phyloP scores from a whole-genome alignment of 179 eudicot genomes.

The Amaranthus tricolor region DNA sequence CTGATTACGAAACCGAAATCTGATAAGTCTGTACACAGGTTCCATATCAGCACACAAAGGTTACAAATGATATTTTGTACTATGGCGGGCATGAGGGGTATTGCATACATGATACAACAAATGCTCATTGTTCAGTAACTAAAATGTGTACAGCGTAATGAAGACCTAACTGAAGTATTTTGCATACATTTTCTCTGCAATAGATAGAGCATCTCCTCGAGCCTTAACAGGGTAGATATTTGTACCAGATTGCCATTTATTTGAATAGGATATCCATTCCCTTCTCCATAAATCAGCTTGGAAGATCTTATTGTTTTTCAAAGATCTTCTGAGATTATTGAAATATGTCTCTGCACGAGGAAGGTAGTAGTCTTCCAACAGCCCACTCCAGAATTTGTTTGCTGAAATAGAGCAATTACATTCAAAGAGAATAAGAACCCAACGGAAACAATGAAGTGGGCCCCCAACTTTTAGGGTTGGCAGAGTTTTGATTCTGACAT shows the following conservation, averaged over 20 bases:
- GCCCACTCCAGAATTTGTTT: conserved; percentile 96
- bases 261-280: conserved; percentile 86
- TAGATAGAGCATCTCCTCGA: conserved; percentile 64
- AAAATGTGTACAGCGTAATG: background rate
- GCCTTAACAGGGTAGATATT: conserved; percentile 64
- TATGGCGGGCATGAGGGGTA: too few relatives aligned
- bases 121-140: background rate
- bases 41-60: too few relatives aligned
- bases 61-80: too few relatives aligned
- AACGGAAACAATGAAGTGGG: background rate
- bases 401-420: conserved; percentile 38
- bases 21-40: too few relatives aligned
- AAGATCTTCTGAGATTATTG: conserved; percentile 45
- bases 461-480: background rate
- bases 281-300: conserved; percentile 77
- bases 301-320: conserved; percentile 51
- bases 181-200: conserved; percentile 50
- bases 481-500: too few relatives aligned
- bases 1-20: too few relatives aligned
- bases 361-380: conserved; percentile 75
- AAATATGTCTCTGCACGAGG: conserved; percentile 90
- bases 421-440: conserved; percentile 4
- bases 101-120: background rate
- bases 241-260: conserved; percentile 70
- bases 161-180: conserved; percentile 49